These are phyloP conservation scores for Westerdykella ornata DNA, from an alignment of 2,329 filamentous ascomycete species.

Conservation along the genomic window DNA sequence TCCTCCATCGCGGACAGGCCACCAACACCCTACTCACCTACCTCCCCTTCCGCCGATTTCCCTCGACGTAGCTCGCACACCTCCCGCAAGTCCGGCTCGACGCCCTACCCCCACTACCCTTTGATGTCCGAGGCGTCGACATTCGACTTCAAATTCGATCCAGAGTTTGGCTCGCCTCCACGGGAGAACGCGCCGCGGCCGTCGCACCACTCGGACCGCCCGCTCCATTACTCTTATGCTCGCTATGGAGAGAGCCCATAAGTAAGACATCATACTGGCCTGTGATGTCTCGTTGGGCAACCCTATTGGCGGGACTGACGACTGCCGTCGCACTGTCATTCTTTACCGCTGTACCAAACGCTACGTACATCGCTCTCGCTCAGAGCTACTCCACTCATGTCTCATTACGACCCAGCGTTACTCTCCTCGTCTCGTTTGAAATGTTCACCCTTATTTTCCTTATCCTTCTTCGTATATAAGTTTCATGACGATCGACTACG, in stretches of 20 bases:
- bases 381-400: conserved; percentile 8
- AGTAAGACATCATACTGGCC: too few relatives aligned
- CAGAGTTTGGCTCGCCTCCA: conserved; percentile 20
- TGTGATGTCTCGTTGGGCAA: conserved; percentile 4
- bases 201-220: conserved; percentile 12
- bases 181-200: conserved; percentile 2
- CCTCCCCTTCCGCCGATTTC: conserved; percentile 25
- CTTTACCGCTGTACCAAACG: background rate
- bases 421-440: conserved; percentile 7
- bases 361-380: background rate
- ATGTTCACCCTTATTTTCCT: too few relatives aligned
- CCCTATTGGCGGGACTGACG: background rate
- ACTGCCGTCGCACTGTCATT: too few relatives aligned
- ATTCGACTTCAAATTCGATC: conserved; percentile 28
- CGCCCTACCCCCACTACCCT: conserved; percentile 31
- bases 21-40: conserved; percentile 37
- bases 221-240: conserved; percentile 12
- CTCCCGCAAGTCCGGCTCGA: conserved; percentile 22
- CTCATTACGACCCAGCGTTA: conserved; percentile 11
- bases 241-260: conserved; percentile 6
- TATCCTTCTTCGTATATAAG: conserved; percentile 15
- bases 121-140: conserved; percentile 35
- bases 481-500: conserved; percentile 27
- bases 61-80: conserved; percentile 17
- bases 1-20: conserved; percentile 33